These are phyloP conservation scores for Aspergillus fumigatus DNA, from an alignment of 2,329 filamentous ascomycete genomes.

Conservation along the genomic window DNA sequence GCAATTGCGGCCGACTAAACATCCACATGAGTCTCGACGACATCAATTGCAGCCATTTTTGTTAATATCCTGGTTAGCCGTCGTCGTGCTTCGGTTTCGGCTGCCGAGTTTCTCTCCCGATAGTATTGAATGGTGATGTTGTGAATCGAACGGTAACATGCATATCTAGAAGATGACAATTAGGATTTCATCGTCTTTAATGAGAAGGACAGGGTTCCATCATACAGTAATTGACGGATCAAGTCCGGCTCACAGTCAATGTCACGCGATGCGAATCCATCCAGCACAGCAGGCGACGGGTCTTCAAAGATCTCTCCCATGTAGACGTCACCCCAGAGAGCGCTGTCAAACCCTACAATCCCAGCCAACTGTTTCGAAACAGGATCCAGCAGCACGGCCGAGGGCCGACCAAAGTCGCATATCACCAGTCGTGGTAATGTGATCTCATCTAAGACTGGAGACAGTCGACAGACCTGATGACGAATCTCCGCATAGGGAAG, in stretches of 20 bases:
- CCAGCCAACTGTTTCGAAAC: slow-evolving; percentile 46
- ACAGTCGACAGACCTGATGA: slow-evolving; percentile 43
- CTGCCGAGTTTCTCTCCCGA: slow-evolving; percentile 30
- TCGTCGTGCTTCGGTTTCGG: slow-evolving; percentile 35
- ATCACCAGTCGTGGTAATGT: slow-evolving; percentile 50
- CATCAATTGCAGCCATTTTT: slow-evolving; percentile 22
- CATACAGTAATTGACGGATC: slow-evolving; percentile 34
- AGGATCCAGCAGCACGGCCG: slow-evolving; percentile 50
- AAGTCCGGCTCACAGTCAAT: slow-evolving; percentile 21
- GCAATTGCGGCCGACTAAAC: not conserved
- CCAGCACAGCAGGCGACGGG: slow-evolving; percentile 31
- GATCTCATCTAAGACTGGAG: slow-evolving; percentile 46
- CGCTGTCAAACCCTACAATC: slow-evolving; percentile 50
- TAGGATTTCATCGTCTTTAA: slow-evolving; percentile 1
- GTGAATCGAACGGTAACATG: slow-evolving; percentile 36
- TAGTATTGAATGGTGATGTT: slow-evolving; percentile 38
- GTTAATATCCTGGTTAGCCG: slow-evolving; percentile 28
- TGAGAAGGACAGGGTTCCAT: not conserved
- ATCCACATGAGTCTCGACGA: not conserved
- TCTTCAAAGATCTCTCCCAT: slow-evolving; percentile 49
- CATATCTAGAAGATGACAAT: slow-evolving; percentile 25
- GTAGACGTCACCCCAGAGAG: slow-evolving; percentile 54
- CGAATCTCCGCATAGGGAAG: slow-evolving; percentile 54
- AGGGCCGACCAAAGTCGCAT: slow-evolving; percentile 44
- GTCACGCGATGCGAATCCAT: slow-evolving; percentile 30